phyloP scores from a whole-genome alignment of 2,329 filamentous ascomycete genomes.

The Aspergillus bombycis region DNA sequence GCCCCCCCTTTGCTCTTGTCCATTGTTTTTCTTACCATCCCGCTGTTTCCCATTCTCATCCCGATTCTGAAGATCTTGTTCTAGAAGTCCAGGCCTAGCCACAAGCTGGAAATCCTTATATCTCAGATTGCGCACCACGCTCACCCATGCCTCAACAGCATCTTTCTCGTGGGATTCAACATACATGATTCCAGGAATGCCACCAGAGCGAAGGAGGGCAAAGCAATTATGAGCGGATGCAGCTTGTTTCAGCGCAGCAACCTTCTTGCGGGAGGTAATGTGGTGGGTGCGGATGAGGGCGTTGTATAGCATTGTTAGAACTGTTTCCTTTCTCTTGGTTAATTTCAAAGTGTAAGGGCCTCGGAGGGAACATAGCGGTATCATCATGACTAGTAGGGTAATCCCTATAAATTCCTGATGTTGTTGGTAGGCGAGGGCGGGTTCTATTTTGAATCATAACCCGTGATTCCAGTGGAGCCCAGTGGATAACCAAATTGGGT shows the following conservation, averaged over 20 bases:
- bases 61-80: conserved; percentile 11
- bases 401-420: not conserved
- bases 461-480: too few relatives aligned
- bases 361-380: not conserved
- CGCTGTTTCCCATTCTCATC: not conserved
- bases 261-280: conserved; percentile 79
- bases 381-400: not conserved
- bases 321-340: not conserved
- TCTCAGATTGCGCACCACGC: conserved; percentile 63
- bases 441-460: too few relatives aligned
- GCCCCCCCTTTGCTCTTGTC: not conserved
- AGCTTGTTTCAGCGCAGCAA: conserved; percentile 65
- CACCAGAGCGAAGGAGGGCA: conserved; percentile 68
- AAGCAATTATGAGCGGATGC: conserved; percentile 64
- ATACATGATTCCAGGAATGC: conserved; percentile 77
- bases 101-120: conserved; percentile 75
- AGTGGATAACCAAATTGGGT: too few relatives aligned
- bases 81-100: conserved; percentile 52
- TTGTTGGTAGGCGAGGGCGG: not conserved
- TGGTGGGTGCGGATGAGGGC: conserved; percentile 78
- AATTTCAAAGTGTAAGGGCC: not conserved
- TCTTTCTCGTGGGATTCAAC: conserved; percentile 62
- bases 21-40: not conserved
- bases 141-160: conserved; percentile 66
- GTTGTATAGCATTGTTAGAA: conserved; percentile 44